Conservation (phyloP, 2,329 filamentous ascomycete genomes). For the Ophiostoma angusticollis region DNA sequence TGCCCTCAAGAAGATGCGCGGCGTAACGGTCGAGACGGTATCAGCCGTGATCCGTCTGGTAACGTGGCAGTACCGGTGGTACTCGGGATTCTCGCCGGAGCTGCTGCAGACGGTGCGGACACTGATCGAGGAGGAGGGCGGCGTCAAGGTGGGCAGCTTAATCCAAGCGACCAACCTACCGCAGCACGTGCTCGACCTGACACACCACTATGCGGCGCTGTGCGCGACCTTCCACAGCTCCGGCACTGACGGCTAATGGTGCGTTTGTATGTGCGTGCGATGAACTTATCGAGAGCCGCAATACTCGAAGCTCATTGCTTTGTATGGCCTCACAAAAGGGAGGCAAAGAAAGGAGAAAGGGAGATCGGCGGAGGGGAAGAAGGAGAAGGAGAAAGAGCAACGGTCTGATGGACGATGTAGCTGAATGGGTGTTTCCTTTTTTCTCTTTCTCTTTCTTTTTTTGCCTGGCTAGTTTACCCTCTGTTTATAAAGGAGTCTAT, state of each 20-base stretch:
- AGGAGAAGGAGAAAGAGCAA: background rate
- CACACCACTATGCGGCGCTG: conserved; percentile 88
- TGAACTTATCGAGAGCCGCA: no score
- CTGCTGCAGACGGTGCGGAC: conserved; percentile 79
- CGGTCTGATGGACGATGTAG: no score
- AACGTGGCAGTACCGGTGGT: conserved; percentile 98
- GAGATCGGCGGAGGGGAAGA: background rate
- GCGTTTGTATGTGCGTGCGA: background rate
- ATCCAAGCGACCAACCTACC: conserved; percentile 91
- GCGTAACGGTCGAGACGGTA: conserved; percentile 50
- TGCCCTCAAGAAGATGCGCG: conserved; percentile 47
- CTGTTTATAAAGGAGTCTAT: background rate
- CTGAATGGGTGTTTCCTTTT: background rate
- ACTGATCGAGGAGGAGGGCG: conserved; percentile 93
- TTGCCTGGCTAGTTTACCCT: background rate
- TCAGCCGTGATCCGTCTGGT: conserved; percentile 81
- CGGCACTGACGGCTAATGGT: conserved; percentile 63
- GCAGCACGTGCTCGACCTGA: conserved; percentile 84
- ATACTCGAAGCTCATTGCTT: no score
- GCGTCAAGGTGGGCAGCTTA: conserved; percentile 92
- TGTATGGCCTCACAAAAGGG: no score
- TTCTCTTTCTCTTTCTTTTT: background rate
- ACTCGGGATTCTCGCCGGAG: conserved; percentile 94
- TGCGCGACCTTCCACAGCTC: conserved; percentile 93
- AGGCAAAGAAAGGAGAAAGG: no score